A percentile compares a stretch with the other conserved stretches of the same genome.
These are phyloP conservation scores for Exsudoporus frostii DNA, from an alignment of 768 basidiomycete genomes.

Conservation along the genomic window DNA sequence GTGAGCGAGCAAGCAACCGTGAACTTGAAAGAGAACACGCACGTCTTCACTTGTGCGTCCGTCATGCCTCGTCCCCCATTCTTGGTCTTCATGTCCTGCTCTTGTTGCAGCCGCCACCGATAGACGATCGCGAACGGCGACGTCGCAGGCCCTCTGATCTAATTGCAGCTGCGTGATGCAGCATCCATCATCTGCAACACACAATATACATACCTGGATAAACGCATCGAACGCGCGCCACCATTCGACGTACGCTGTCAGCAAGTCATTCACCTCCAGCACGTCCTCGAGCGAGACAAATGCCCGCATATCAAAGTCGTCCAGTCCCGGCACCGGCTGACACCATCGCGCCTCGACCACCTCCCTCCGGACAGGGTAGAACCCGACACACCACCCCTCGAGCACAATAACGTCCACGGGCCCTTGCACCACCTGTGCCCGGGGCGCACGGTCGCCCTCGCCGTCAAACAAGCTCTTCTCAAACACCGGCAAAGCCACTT, in stretches of 20 bases:
- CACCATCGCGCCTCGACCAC: constrained; percentile 57
- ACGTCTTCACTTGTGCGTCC: constrained; percentile 69
- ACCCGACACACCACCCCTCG: constrained; percentile 97
- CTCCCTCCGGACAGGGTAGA: constrained; percentile 54
- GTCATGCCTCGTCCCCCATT: constrained; percentile 91
- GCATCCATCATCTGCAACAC: not conserved
- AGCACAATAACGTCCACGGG: constrained; percentile 81
- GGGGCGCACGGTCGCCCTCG: constrained; percentile 74
- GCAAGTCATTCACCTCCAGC: constrained; percentile 55
- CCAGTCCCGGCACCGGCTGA: constrained; percentile 21
- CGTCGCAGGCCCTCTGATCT: constrained; percentile 39
- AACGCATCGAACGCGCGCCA: constrained; percentile 74
- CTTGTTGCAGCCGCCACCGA: constrained; percentile 87
- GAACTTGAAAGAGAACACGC: constrained; percentile 6
- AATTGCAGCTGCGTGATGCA: not conserved
- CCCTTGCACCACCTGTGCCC: constrained; percentile 40
- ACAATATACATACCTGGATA: constrained; percentile 49
- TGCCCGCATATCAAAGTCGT: constrained; percentile 33
- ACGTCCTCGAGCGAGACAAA: constrained; percentile 52
- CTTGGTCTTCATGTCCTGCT: constrained; percentile 78
- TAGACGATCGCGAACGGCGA: constrained; percentile 60
- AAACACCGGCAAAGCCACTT: constrained; percentile 69
- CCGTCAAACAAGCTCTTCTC: constrained; percentile 83
- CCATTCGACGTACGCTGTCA: constrained; percentile 58
- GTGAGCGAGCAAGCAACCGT: not conserved